Base-by-base conservation (phyloP, 345 rosid genomes). In the Eucalyptus dawsonii region DNA sequence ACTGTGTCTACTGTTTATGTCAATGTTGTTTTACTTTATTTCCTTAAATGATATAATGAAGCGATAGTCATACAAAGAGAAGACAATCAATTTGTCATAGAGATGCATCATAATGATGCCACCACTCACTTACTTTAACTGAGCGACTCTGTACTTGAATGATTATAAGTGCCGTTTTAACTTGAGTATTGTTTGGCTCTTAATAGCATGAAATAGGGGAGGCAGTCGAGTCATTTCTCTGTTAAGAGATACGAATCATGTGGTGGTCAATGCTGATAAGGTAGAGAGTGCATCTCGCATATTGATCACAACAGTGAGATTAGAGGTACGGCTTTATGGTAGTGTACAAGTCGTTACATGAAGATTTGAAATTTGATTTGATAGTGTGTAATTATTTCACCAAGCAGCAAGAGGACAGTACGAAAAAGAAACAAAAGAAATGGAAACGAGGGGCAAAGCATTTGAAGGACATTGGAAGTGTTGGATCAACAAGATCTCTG, bases 281-380 rank as follows among this genome's bases (percentile, higher is more conserved):
- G 53, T 50, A 50, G 53, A 50, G 53, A 50, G 53, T 50, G 53
- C 53, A n/a, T n/a, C 19, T 65, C 9, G 37, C 22, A 31, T 15
- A 31, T 67, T n/a, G 17, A 67, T 14, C 40, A 3, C 11, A 0
- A n/a, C 21, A 15, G 21, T n/a, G 40, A 40, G 40, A 31, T 16
- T 8, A 8, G 6, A 67, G 22, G 80, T 9, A 67, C 21, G 9
- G 25, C 44, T 69, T 31, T 15, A n/a, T 15, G 76, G 2, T 4
- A 2, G 44, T 69, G 9, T 16, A 34, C 7, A 1, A 69, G 17
- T 31, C 10, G 0, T 1, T n/a, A 1, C 10, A 3, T 69, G 2
- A 9, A 17, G 42, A 31, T 69, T 67, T 67, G 40, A 67, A 67
- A 67, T 67, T 67, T 31, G 40, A 67, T 31, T 31, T 9, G 6